Percentiles rank a stretch among this genome's conserved stretches.
Evolutionary conservation across 192 early-diverging fungal genomes (phyloP).

Genomic region (Coemansia reversa): DNA sequence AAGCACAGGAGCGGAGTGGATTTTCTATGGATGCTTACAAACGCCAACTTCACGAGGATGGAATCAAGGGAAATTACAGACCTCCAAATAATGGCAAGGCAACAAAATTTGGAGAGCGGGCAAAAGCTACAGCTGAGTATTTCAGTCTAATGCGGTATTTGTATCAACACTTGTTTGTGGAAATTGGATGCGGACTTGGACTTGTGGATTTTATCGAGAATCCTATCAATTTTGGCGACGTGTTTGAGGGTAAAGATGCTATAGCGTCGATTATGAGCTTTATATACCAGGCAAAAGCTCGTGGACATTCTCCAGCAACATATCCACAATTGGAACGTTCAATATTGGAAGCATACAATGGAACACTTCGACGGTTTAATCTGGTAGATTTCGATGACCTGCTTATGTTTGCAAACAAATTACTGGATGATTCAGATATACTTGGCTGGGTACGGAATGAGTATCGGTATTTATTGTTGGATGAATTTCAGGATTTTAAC

Average conservation of each 20-base stretch:
- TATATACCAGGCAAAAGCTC: constrained; percentile 40
- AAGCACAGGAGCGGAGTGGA: constrained; percentile 11
- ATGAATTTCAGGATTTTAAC: constrained; percentile 56
- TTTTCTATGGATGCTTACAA: not conserved
- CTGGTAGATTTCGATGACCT: constrained; percentile 55
- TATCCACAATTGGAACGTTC: constrained; percentile 26
- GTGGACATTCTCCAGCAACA: constrained; percentile 24
- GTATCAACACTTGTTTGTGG: constrained; percentile 25
- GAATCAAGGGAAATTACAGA: not conserved
- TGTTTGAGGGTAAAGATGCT: constrained; percentile 20
- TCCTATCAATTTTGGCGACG: not conserved
- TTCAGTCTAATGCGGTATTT: constrained; percentile 14
- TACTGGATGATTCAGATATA: constrained; percentile 16
- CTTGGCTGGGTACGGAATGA: constrained; percentile 18
- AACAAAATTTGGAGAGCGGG: constrained; percentile 18
- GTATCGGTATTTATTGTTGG: constrained; percentile 45
- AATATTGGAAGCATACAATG: constrained; percentile 45
- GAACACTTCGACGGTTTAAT: constrained; percentile 23
- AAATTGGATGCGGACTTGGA: constrained; percentile 2
- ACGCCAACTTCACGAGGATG: not conserved
- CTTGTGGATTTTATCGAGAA: constrained; percentile 14
- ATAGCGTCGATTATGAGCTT: constrained; percentile 14
- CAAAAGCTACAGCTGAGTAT: constrained; percentile 8
- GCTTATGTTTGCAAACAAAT: constrained; percentile 20
- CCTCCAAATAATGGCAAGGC: not conserved